A percentile compares a stretch with the other conserved stretches of the same genome.
These are phyloP conservation scores for Pyrenula aspistea DNA, from an alignment of 495 filamentous ascomycete species.

Conservation along the genomic window DNA sequence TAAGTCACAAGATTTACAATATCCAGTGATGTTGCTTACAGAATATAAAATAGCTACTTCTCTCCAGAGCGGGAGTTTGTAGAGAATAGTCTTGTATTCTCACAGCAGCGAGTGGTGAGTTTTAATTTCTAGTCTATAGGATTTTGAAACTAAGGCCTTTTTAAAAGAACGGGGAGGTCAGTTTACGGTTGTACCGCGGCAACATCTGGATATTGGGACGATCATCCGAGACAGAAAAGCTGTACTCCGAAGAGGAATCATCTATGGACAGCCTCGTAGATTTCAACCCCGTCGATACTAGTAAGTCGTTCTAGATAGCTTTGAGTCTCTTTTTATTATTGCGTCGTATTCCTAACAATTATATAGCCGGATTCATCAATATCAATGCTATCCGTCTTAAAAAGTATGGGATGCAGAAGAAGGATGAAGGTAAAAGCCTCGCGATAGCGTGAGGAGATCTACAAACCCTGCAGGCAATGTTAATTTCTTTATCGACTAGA, in stretches of 20 bases:
- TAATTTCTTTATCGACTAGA: no score
- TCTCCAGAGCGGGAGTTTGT: conserved; percentile 70
- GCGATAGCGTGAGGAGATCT: no score
- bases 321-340: no score
- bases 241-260: conserved; percentile 69
- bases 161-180: conserved; percentile 63
- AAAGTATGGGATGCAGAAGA: conserved; percentile 73
- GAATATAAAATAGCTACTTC: conserved; percentile 62
- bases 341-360: no score
- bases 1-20: not conserved
- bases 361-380: conserved; percentile 61
- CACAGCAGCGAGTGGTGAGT: conserved; percentile 46
- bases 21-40: conserved; percentile 18
- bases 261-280: conserved; percentile 53
- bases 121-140: conserved; percentile 13
- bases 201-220: conserved; percentile 61
- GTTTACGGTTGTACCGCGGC: conserved; percentile 68
- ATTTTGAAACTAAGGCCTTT: no score
- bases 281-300: not conserved
- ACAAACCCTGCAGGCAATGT: no score
- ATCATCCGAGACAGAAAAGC: conserved; percentile 64
- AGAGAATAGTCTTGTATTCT: conserved; percentile 57
- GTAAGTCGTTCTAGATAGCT: no score
- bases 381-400: conserved; percentile 78
- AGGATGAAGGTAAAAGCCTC: conserved; percentile 40